Evolutionary conservation across 2,329 filamentous ascomycete species (phyloP), one percentile per base, ranked within the genome.

Genomic region (Harringtonia aguacate): DNA sequence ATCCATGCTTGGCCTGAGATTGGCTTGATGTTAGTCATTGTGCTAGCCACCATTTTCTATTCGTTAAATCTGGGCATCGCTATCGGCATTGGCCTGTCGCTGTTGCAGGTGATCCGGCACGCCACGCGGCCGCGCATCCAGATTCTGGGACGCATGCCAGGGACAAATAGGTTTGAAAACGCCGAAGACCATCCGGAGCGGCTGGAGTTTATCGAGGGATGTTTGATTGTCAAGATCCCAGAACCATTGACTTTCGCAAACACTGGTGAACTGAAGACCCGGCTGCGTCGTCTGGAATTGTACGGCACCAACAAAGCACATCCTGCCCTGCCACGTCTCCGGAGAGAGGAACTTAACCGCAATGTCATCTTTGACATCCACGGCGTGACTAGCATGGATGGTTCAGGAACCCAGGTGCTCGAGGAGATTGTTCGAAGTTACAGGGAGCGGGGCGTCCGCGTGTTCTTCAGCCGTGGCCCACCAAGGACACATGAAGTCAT

Each of bases 301-400:
- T 95, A 97, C 56, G 92, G 92, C n/a, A 90, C 87, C 0, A 81
- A 71, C 37, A 70, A 75, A 43, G 87, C 86, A 0, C 92, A 97
- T 55, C 92, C 92, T 0, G 89, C 89, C 0, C 70, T 95, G 17
- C 92, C 92, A 1, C 76, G 85, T 3, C 71, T 94, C 14, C 75
- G 89, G 5, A 69, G 74, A 22, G 75, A 79, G n/a, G 83, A 90
- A 48, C 81, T 86, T 55, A 95, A 95, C 59, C 77, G 80, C 53
- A 95, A 95, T 57, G 73, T 98, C 61, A 88, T 98, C 49, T 97
- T 98, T 56, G 92, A 98, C 59, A 88, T 97, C 8, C 90, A 97
- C 54, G 92, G 92, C n/a, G 92, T 98, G 4, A 95, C 89, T 0
- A 84, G 84, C 24, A 80, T 98, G 55, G 92, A 98, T 58, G 92